These are phyloP conservation scores for Celoporthe dispersa DNA, from an alignment of 2,329 filamentous ascomycete species.

Conservation along the genomic window DNA sequence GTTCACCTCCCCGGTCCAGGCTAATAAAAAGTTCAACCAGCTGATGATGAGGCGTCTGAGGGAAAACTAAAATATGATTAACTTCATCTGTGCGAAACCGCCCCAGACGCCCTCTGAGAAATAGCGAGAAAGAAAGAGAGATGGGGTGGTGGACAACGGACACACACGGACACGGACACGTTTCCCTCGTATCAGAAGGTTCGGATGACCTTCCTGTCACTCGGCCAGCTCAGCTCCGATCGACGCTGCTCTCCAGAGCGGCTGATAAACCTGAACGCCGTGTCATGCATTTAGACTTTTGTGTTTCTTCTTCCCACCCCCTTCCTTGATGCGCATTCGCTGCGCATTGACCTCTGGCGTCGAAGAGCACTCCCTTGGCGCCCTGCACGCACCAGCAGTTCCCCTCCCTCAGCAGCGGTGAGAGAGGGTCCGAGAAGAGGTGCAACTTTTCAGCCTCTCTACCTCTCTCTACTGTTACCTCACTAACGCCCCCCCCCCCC, in stretches of 20 bases:
- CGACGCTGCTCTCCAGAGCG: not conserved
- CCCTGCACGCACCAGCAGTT: conserved; percentile 9
- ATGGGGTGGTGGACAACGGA: no score
- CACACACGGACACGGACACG: not conserved
- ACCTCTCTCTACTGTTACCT: not conserved
- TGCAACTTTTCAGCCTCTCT: conserved; percentile 8
- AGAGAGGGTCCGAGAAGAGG: conserved; percentile 5
- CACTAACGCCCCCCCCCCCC: no score
- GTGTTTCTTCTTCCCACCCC: not conserved
- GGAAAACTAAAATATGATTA: not conserved
- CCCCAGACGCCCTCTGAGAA: not conserved
- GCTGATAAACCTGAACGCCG: not conserved
- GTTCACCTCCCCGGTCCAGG: not conserved
- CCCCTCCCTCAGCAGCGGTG: conserved; percentile 1
- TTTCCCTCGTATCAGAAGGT: not conserved
- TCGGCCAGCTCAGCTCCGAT: not conserved
- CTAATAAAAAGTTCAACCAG: not conserved
- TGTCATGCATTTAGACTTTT: not conserved
- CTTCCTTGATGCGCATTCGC: not conserved
- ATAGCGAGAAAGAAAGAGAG: not conserved
- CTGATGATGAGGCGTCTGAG: not conserved
- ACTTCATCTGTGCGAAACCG: conserved; percentile 9
- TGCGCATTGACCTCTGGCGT: not conserved
- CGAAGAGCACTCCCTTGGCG: not conserved
- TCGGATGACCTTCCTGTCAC: not conserved